Conservation (phyloP, 169 alveolate genomes). For the Cryptosporidium xiaoi region DNA sequence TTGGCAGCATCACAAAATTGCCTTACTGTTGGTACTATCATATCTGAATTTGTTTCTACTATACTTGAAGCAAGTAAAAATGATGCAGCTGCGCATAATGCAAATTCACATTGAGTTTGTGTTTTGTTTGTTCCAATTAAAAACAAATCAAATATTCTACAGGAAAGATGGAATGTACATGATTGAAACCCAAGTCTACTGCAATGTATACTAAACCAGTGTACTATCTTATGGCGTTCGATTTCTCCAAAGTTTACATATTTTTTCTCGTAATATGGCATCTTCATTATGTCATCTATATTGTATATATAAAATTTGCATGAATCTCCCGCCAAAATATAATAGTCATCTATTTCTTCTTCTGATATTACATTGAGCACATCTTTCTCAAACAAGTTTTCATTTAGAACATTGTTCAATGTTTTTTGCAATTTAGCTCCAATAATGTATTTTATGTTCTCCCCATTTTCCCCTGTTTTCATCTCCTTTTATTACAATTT, state of each 20-base stretch:
- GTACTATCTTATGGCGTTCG: slow-evolving; percentile 38
- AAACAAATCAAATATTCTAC: slow-evolving; percentile 38
- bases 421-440: no score
- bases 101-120: slow-evolving; percentile 13
- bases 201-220: slow-evolving; percentile 58
- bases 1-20: slow-evolving; percentile 72
- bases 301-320: background rate
- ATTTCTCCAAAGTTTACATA: slow-evolving; percentile 20
- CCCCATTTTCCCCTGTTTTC: no score
- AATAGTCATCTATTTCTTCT: no score
- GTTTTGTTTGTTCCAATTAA: background rate
- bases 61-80: slow-evolving; percentile 46
- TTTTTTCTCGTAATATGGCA: slow-evolving; percentile 10
- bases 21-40: slow-evolving; percentile 58
- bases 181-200: slow-evolving; percentile 43
- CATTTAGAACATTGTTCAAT: no score
- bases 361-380: no score
- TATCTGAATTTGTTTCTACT: slow-evolving; percentile 47
- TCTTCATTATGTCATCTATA: background rate
- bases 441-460: no score
- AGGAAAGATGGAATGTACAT: slow-evolving; percentile 67
- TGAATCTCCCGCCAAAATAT: no score
- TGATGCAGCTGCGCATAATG: slow-evolving; percentile 52
- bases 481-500: no score
- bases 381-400: no score